Conservation (phyloP, 805 yeast species). For the Nakazawaea anatomiae region DNA sequence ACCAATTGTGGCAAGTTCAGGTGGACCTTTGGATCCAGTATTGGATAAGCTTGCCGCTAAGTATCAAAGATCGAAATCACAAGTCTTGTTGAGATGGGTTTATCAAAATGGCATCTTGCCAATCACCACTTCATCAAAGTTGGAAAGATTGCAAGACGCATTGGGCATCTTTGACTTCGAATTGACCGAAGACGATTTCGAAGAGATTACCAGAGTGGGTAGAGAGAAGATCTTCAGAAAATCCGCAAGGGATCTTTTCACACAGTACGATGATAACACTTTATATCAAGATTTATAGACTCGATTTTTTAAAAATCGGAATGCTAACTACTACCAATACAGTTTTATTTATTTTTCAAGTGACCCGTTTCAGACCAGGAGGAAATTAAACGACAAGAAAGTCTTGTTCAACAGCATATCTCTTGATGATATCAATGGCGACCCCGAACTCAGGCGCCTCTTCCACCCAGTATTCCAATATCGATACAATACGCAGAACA, state of each 20-base stretch:
- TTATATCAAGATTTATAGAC: not conserved
- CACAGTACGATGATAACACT: slow-evolving; percentile 11
- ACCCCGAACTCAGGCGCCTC: slow-evolving; percentile 7
- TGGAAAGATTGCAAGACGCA: slow-evolving; percentile 50
- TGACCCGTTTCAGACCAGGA: too few relatives aligned
- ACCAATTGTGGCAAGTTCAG: slow-evolving; percentile 49
- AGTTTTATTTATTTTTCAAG: not conserved
- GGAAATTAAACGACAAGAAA: not conserved
- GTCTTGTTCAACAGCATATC: not conserved
- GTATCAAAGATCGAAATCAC: slow-evolving; percentile 56
- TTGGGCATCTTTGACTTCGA: slow-evolving; percentile 51
- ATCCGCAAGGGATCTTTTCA: slow-evolving; percentile 16
- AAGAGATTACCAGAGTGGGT: slow-evolving; percentile 36
- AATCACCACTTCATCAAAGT: slow-evolving; percentile 63
- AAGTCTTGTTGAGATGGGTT: slow-evolving; percentile 66
- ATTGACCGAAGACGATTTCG: slow-evolving; percentile 45
- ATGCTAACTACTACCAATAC: not conserved
- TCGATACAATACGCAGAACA: not conserved
- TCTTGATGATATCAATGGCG: not conserved
- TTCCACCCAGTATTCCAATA: slow-evolving; percentile 4
- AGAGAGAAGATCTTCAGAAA: slow-evolving; percentile 18
- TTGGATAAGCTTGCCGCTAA: slow-evolving; percentile 42
- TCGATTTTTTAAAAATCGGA: not conserved
- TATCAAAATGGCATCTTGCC: slow-evolving; percentile 62
- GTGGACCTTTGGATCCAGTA: slow-evolving; percentile 32